Evolutionary conservation across 1,139 yeast species (phyloP).

Genomic region (Tardiomyces digboiensis): DNA sequence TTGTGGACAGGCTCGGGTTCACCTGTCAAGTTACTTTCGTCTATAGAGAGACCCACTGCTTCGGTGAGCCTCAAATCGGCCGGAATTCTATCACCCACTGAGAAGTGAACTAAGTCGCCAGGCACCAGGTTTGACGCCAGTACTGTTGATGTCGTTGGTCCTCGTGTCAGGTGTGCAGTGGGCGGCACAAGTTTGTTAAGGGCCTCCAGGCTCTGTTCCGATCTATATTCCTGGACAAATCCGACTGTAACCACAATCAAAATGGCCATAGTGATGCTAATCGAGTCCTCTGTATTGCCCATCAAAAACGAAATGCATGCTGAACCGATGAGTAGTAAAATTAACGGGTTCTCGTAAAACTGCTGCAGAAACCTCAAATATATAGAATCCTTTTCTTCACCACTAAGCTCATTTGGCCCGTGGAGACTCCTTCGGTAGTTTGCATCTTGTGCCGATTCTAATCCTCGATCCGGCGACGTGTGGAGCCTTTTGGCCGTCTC

Average conservation of each 20-base stretch:
- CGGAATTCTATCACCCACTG: conserved; percentile 91
- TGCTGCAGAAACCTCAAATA: conserved; percentile 60
- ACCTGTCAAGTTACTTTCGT: conserved; percentile 91
- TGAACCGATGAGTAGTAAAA: conserved; percentile 76
- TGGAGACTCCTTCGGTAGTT: conserved; percentile 59
- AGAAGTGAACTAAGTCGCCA: conserved; percentile 82
- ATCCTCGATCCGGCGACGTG: conserved; percentile 52
- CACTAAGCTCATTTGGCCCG: conserved; percentile 66
- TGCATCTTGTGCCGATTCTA: conserved; percentile 60
- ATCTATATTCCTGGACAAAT: conserved; percentile 90
- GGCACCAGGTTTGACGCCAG: conserved; percentile 85
- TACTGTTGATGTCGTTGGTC: conserved; percentile 59
- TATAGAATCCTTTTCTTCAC: conserved; percentile 70
- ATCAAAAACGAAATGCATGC: conserved; percentile 76
- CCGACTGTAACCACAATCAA: conserved; percentile 91
- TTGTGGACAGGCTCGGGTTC: conserved; percentile 84
- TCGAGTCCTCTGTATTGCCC: conserved; percentile 92
- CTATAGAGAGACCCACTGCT: conserved; percentile 70
- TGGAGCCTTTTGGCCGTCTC: conserved; percentile 53
- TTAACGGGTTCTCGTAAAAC: conserved; percentile 84
- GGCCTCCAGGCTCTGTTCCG: conserved; percentile 89
- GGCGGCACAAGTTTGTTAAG: conserved; percentile 89
- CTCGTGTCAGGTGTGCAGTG: conserved; percentile 80
- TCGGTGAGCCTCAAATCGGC: conserved; percentile 81
- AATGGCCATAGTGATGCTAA: conserved; percentile 75